Evolutionary conservation across 176 grass and related monocot species (phyloP).

Genomic region (Dendrocalamus sinicus): DNA sequence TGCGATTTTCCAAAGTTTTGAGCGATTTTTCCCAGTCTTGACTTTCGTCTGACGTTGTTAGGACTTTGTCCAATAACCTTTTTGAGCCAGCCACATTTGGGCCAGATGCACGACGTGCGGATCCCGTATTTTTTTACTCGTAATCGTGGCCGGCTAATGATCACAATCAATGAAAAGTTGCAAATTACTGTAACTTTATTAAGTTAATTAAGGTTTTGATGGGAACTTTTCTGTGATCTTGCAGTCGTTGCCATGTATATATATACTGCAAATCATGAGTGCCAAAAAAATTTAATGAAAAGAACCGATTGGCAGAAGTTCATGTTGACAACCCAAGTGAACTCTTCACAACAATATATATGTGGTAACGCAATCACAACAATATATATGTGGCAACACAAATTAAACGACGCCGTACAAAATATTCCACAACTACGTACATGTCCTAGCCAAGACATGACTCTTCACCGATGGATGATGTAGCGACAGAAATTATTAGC

Average conservation of each 20-base stretch:
- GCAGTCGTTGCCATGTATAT: not conserved
- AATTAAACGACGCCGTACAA: not conserved
- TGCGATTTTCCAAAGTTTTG: not conserved
- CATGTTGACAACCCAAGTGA: not conserved
- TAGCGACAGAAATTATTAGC: not conserved
- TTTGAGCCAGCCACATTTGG: not conserved
- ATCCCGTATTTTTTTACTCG: not conserved
- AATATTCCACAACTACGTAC: not conserved
- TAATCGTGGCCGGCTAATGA: not conserved
- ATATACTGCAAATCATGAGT: not conserved
- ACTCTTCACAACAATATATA: not conserved
- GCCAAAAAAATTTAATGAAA: not conserved
- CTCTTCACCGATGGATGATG: not conserved
- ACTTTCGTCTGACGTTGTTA: not conserved
- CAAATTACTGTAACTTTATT: not conserved
- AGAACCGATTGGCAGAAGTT: not conserved
- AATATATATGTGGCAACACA: not conserved
- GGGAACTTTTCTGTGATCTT: not conserved
- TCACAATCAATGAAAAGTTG: conserved; percentile 11
- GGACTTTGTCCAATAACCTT: not conserved
- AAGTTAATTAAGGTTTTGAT: not conserved
- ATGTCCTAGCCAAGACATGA: not conserved
- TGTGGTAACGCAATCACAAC: not conserved
- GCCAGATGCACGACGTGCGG: conserved; percentile 10
- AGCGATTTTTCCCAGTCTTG: not conserved